phyloP scores from a whole-genome alignment of 1,284 basidiomycete genomes.

The Cutaneotrichosporon dermatis region DNA sequence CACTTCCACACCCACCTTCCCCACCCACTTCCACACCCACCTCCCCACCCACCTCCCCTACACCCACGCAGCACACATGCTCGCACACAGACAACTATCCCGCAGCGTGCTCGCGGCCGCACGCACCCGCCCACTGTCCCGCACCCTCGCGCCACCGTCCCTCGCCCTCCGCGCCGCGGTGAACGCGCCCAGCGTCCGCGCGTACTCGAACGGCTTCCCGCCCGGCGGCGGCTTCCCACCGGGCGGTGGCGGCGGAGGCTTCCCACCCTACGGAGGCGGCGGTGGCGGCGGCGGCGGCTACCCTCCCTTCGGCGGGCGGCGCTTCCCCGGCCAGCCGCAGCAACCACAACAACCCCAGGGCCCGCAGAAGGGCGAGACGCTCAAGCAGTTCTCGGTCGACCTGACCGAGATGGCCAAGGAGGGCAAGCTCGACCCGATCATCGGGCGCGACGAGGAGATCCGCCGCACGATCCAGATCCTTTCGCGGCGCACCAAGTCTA shows the following conservation, averaged over 20 bases:
- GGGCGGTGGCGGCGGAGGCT: slow-evolving; percentile 25
- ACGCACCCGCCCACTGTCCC: background rate
- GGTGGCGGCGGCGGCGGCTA: slow-evolving; percentile 1
- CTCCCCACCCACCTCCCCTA: background rate
- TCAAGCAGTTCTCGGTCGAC: slow-evolving; percentile 81
- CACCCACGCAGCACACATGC: slow-evolving; percentile 5
- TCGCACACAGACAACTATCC: slow-evolving; percentile 19
- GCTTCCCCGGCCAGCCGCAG: slow-evolving; percentile 8
- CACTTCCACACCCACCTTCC: too few species aligned
- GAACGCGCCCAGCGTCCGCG: background rate
- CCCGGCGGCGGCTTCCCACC: slow-evolving; percentile 15
- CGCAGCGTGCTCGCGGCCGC: slow-evolving; percentile 10
- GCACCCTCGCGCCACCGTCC: background rate
- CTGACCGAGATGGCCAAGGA: slow-evolving; percentile 74
- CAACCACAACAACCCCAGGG: slow-evolving; percentile 23
- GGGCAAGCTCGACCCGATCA: slow-evolving; percentile 84
- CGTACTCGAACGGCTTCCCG: slow-evolving; percentile 13
- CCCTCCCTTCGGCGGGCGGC: slow-evolving; percentile 5
- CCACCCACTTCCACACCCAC: background rate
- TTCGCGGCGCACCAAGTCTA: slow-evolving; percentile 76
- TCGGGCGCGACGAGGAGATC: slow-evolving; percentile 88
- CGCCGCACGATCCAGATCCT: slow-evolving; percentile 75
- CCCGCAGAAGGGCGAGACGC: slow-evolving; percentile 66
- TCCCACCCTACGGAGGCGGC: background rate
- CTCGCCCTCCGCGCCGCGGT: background rate